Evolutionary conservation across 495 filamentous ascomycete genomes (phyloP).

Genomic region (Aspergillus campestris): DNA sequence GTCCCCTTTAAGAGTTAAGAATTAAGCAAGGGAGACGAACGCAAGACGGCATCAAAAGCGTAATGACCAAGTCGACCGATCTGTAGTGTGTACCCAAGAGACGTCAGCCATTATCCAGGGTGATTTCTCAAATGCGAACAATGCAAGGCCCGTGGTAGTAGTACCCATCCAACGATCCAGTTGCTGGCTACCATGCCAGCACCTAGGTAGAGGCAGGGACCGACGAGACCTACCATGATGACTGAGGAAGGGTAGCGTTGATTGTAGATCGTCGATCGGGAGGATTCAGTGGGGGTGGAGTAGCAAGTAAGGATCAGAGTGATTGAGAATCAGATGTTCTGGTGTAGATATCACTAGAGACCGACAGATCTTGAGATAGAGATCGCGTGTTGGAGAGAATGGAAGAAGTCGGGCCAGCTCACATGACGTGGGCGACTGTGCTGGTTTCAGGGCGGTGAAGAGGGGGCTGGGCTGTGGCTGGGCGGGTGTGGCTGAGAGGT

Average conservation of each 20-base stretch:
- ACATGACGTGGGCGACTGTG: conserved; percentile 19
- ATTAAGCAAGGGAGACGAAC: conserved; percentile 42
- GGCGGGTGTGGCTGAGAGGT: background rate
- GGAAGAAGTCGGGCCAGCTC: conserved; percentile 12
- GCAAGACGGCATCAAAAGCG: conserved; percentile 89
- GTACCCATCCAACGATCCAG: too few species aligned
- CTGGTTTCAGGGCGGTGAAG: background rate
- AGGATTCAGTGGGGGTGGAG: too few species aligned
- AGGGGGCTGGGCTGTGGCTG: conserved; percentile 1
- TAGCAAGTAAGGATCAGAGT: too few species aligned
- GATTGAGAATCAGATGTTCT: too few species aligned
- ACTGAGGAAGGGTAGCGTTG: background rate
- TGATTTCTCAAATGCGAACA: background rate
- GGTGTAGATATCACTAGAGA: too few species aligned
- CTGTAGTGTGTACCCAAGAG: conserved; percentile 40
- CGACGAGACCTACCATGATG: conserved; percentile 16
- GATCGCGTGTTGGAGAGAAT: too few species aligned
- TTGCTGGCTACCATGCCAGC: too few species aligned
- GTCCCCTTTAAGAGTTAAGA: background rate
- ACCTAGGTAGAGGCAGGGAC: background rate
- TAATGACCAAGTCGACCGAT: conserved; percentile 89
- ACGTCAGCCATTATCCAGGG: conserved; percentile 4
- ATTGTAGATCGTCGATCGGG: too few species aligned
- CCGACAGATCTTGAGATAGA: too few species aligned
- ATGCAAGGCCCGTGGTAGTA: too few species aligned